Evolutionary conservation across 2,329 filamentous ascomycete genomes (phyloP), one percentile per base, ranked within the genome.

Genomic region (Xylariales sp.): DNA sequence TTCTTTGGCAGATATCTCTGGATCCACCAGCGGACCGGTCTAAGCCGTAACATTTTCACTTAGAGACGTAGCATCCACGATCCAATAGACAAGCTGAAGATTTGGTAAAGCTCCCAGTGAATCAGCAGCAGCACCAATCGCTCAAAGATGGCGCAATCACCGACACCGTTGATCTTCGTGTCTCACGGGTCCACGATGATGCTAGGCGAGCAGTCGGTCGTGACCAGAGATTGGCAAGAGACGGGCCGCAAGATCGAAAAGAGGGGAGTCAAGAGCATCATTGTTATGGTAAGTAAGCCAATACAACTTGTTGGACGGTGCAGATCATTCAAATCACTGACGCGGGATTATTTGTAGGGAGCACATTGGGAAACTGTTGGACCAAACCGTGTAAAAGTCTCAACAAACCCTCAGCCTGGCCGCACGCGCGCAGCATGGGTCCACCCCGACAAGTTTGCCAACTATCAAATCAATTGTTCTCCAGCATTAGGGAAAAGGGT

Each of bases 261-360:
- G 5, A 20, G 16, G 12, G 19, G 19, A 2, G 24, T 35, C 19
- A 22, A 35, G 24, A 10, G 16, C 7, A 15, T 35, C 4, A n/a
- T 35, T 7, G 24, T 35, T 5, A 35, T 35, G 33, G 33, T 35
- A 8, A 21, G 16, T 35, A n/a, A n/a, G n/a, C n/a, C n/a, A n/a
- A 10, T 31, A 31, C 8, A 8, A 31, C 29, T 7, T 8, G n/a
- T 7, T 7, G 16, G 8, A 7, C 16, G 12, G n/a, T 14, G n/a
- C n/a, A 31, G 7, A 15, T 22, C 33, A 12, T 24, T 15, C 18
- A n/a, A 22, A 4, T 19, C 12, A 8, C 9, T 4, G n/a, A 5
- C 24, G n/a, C 14, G 12, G n/a, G 2, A 2, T 12, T 19, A 14
- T 16, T 16, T 16, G 14, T 12, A 33, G 15, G 31, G 31, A 11